These are phyloP conservation scores for Pholiota microspora DNA, from an alignment of 768 basidiomycete genomes.

Conservation along the genomic window DNA sequence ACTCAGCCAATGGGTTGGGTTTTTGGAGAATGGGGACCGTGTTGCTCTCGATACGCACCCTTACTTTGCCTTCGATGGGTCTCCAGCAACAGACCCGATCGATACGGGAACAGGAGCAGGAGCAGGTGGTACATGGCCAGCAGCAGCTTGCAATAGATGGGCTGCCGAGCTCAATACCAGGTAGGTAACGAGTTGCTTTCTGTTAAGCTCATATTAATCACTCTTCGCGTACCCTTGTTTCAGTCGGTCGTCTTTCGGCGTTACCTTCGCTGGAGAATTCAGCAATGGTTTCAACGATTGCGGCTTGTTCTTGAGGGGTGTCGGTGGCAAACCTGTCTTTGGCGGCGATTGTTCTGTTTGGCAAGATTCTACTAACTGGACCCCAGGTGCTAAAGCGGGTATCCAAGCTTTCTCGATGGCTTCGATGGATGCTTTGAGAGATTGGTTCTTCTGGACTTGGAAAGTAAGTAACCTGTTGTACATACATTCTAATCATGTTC, in stretches of 20 bases:
- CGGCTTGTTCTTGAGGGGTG: constrained; percentile 35
- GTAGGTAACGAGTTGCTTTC: constrained; percentile 30
- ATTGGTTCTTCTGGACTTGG: constrained; percentile 56
- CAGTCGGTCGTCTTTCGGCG: constrained; percentile 55
- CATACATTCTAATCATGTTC: not conserved
- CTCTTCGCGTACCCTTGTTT: not conserved
- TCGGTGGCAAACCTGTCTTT: constrained; percentile 20
- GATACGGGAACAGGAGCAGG: constrained; percentile 34
- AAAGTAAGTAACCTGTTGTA: constrained; percentile 29
- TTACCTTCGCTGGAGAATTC: constrained; percentile 79
- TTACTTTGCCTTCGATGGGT: constrained; percentile 47
- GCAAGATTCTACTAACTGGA: constrained; percentile 60
- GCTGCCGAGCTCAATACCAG: constrained; percentile 54
- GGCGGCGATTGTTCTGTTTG: constrained; percentile 33
- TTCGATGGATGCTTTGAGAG: constrained; percentile 38
- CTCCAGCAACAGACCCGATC: constrained; percentile 33
- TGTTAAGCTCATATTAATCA: not conserved
- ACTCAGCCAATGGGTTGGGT: constrained; percentile 30
- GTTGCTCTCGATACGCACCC: constrained; percentile 40
- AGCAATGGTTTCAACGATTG: constrained; percentile 71
- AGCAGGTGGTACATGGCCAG: constrained; percentile 46
- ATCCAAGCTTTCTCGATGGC: constrained; percentile 58
- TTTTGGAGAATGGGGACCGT: constrained; percentile 38
- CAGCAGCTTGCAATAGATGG: constrained; percentile 58
- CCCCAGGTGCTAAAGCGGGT: constrained; percentile 31